Base-by-base conservation (phyloP, 495 filamentous ascomycete species). In the Rostrohypoxylon terebratum region DNA sequence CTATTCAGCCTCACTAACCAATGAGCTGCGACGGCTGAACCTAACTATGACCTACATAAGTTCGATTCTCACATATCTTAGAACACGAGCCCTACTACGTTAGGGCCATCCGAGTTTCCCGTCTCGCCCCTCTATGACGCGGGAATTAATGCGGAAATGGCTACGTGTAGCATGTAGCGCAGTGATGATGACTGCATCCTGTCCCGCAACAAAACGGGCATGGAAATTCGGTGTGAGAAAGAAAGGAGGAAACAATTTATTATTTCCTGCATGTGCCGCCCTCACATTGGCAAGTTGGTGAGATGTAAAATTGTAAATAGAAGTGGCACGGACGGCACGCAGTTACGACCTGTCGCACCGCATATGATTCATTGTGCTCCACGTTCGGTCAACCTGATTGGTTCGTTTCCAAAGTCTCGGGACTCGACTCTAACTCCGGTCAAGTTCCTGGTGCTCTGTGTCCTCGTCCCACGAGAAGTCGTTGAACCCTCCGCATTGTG, bases 1-100 rank as follows among this genome's bases (percentile, higher is more conserved):
- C 21, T 38, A 62, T 69, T 73, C 55, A 73, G 66, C 61, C 71
- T 73, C 66, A 73, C 60, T 44, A 58, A 55, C 59, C 48, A 66
- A 34, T 6, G 6, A 38, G 13, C 8, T 42, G 50, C 45, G 48
- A 40, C 40, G 38, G 42, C 57, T 47, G 64, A 59, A 18, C 20
- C 58, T 59, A 14, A 59, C 34, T 53, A 36, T 54, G 18, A 54
- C 38, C 18, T 40, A 34, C 50, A 58, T n/a, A 45, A 42, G 40
- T 42, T 66, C 44, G 58, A 63, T 54, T 44, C 33, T 62, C 61
- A 23, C 71, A 58, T 51, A 61, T 61, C 64, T 61, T 9, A 18
- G 42, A 58, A 69, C 66, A 73, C 71, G 66, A 73, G 70, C 51
- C 42, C 16, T 45, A n/a, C n/a, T n/a, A n/a, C n/a, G n/a, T n/a